Percentiles rank a stretch among this genome's conserved stretches.
These are phyloP conservation scores for Tolypocladium inflatum DNA, from an alignment of 2,329 filamentous ascomycete species.

Conservation along the genomic window DNA sequence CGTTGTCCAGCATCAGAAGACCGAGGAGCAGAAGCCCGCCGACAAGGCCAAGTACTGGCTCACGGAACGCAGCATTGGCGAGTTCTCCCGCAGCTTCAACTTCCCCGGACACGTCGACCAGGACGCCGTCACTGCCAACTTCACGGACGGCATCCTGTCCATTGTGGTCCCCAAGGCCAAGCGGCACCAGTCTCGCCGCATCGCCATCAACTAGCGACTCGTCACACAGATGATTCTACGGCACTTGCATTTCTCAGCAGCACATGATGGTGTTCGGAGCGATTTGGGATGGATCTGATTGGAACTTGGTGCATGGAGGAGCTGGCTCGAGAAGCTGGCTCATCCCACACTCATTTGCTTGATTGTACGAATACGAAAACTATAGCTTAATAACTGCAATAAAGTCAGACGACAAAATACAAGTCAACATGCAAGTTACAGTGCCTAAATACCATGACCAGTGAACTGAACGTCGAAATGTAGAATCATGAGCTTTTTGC, in stretches of 20 bases:
- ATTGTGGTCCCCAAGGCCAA: conserved; percentile 58
- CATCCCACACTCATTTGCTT: neutral
- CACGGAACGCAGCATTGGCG: conserved; percentile 54
- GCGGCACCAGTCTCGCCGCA: conserved; percentile 46
- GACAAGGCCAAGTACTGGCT: conserved; percentile 59
- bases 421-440: too few relatives aligned
- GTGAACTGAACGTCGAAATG: neutral
- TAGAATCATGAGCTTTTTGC: neutral
- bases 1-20: conserved; percentile 14
- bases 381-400: neutral
- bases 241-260: neutral
- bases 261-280: neutral
- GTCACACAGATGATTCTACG: neutral
- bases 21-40: conserved; percentile 16
- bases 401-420: neutral
- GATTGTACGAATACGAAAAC: neutral
- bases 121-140: conserved; percentile 48
- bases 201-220: conserved; percentile 36
- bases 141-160: conserved; percentile 57
- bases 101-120: conserved; percentile 58
- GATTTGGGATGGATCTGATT: neutral
- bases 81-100: conserved; percentile 59
- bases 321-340: neutral
- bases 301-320: neutral
- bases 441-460: neutral